These are phyloP conservation scores for Pterulicium gracile DNA, from an alignment of 1,284 basidiomycete genomes.

Conservation along the genomic window DNA sequence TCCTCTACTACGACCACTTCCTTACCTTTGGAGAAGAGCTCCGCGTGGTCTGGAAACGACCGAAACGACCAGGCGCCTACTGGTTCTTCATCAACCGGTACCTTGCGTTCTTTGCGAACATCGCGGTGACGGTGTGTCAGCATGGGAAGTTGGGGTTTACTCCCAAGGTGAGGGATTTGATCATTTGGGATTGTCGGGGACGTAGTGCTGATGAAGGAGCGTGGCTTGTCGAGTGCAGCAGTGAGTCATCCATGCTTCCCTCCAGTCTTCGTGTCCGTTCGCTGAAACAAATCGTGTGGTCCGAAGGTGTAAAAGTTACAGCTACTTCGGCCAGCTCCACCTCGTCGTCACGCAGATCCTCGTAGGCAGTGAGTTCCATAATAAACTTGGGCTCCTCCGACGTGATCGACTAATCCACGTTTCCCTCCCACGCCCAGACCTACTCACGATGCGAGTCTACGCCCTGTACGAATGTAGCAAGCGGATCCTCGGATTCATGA, in stretches of 20 bases:
- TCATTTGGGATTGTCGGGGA: slow-evolving; percentile 15
- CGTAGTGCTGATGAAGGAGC: too few species aligned
- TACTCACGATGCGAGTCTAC: slow-evolving; percentile 28
- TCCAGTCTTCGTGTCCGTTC: neutral
- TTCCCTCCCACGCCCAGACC: slow-evolving; percentile 14
- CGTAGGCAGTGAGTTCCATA: slow-evolving; percentile 24
- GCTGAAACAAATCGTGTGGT: neutral
- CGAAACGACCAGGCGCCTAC: neutral
- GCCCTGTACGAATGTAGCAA: slow-evolving; percentile 25
- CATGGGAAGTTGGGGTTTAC: neutral
- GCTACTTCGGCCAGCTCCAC: slow-evolving; percentile 24
- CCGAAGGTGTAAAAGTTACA: neutral
- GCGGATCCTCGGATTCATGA: slow-evolving; percentile 19
- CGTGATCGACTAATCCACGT: neutral
- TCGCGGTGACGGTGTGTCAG: neutral
- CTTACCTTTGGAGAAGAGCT: neutral
- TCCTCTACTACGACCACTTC: slow-evolving; percentile 3
- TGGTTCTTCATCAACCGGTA: slow-evolving; percentile 4
- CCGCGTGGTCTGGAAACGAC: slow-evolving; percentile 1
- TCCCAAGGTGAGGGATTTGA: slow-evolving; percentile 13
- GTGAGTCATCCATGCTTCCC: neutral
- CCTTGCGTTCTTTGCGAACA: slow-evolving; percentile 4
- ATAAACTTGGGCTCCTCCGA: too few species aligned
- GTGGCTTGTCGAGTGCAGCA: neutral
- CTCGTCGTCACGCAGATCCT: slow-evolving; percentile 28